Evolutionary conservation across 1,284 basidiomycete species (phyloP), one percentile per base, ranked within the genome.

Genomic region (Cryptococcus depauperatus): DNA sequence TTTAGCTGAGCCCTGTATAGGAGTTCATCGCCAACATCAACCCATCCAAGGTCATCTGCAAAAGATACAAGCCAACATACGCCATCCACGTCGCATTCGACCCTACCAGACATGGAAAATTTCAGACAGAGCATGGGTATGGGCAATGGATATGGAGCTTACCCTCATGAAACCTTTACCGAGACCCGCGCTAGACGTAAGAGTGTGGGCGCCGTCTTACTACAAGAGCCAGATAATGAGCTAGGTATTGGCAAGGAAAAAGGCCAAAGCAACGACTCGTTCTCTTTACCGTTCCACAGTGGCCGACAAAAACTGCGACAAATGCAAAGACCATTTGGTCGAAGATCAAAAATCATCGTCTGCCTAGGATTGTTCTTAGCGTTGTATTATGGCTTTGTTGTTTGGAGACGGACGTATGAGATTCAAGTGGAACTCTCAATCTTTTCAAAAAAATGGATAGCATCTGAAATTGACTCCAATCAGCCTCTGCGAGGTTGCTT

Each of bases 361-460:
- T 21, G 29, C 2, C 28, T 54, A 14, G 21, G 55, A n/a, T 35
- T 55, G 11, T 28, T 75, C 3, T 66, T 73, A 1, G 37, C 67
- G 16, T 47, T 68, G 29, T 50, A 75, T 43, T 48, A 79, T 41
- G 50, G 71, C 46, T 39, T 81, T 26, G 48, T 81, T 37, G 44
- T 76, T 16, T 75, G 77, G 14, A 66, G 79, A 45, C 75, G 77
- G 55, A 60, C 77, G 25, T 88, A 80, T 71, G 83, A 91, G 63
- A 77, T 84, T 4, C 87, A 90, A 63, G 68, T 91, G 55, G 88
- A 91, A 69, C 71, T 90, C 19, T 75, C 81, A 21, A 77, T 86
- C 55, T 89, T 86, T 68, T 76, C 77, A 53, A 77, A 82, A 23
- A 70, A 73, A 37, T 92, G 89, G 87, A 75, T 90, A 28, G 66